Evolutionary conservation across 2,329 filamentous ascomycete genomes (phyloP).

Genomic region (Hypoxylon sp.): DNA sequence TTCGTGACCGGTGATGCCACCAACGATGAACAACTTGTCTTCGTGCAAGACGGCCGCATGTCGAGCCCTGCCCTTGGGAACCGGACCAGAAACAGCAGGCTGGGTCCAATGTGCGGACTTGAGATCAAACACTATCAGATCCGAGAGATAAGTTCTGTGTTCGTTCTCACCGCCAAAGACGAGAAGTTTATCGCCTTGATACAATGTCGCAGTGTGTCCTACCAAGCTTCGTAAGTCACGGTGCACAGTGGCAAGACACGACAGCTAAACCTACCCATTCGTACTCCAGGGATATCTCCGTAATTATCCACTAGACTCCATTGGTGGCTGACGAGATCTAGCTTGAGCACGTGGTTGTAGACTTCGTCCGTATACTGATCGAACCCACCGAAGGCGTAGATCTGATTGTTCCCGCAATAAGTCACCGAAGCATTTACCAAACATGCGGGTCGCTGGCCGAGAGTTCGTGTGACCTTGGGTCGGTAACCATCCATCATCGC

Average conservation of each 20-base stretch:
- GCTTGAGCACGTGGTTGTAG: conserved; percentile 93
- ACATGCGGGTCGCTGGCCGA: conserved; percentile 87
- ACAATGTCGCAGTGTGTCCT: conserved; percentile 95
- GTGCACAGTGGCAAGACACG: conserved; percentile 14
- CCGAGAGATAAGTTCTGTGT: conserved; percentile 92
- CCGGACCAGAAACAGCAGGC: conserved; percentile 83
- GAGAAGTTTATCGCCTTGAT: conserved; percentile 93
- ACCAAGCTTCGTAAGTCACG: conserved; percentile 28
- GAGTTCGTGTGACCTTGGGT: conserved; percentile 82
- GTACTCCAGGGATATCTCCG: conserved; percentile 94
- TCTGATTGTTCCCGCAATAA: conserved; percentile 97
- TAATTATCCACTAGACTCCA: conserved; percentile 99
- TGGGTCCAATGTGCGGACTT: conserved; percentile 96
- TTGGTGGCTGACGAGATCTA: conserved; percentile 88
- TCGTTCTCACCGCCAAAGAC: conserved; percentile 99
- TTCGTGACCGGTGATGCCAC: conserved; percentile 93
- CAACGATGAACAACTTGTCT: conserved; percentile 95
- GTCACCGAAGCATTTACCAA: conserved; percentile 98
- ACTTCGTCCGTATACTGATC: conserved; percentile 99
- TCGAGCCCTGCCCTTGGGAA: conserved; percentile 89
- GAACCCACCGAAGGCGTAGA: conserved; percentile 98
- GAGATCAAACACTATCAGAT: conserved; percentile 95
- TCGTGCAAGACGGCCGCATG: conserved; percentile 96
- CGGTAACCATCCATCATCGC: conserved; percentile 79
- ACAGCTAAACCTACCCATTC: conserved; percentile 78